These are phyloP conservation scores for Protostelium mycophagum DNA, from an alignment of 78 protist species.

Conservation along the genomic window DNA sequence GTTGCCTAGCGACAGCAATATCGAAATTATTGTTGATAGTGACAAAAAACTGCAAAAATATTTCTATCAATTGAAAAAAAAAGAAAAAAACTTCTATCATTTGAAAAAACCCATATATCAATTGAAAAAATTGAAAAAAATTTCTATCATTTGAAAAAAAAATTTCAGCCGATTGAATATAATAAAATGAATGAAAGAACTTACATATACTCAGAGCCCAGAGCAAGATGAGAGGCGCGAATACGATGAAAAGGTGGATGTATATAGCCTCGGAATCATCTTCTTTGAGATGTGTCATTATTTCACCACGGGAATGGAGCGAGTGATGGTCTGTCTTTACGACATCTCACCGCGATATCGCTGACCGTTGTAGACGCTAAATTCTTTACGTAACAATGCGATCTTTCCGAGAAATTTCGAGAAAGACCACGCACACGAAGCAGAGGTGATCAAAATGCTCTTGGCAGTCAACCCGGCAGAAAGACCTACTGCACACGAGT, in stretches of 20 bases:
- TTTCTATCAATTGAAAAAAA: too few species aligned
- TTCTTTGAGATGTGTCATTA: slow-evolving; percentile 75
- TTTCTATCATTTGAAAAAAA: too few species aligned
- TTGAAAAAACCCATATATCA: too few species aligned
- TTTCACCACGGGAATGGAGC: slow-evolving; percentile 66
- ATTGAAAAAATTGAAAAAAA: too few species aligned
- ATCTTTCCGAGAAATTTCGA: slow-evolving; percentile 68
- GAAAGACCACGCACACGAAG: slow-evolving; percentile 35
- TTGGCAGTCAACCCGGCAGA: slow-evolving; percentile 23
- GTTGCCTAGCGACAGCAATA: too few species aligned
- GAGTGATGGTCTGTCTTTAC: slow-evolving; percentile 4
- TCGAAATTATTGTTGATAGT: too few species aligned
- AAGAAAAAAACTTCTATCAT: too few species aligned
- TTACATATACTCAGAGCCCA: background rate
- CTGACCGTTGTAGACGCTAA: background rate
- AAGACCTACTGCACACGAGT: slow-evolving; percentile 47
- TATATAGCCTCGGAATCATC: slow-evolving; percentile 75
- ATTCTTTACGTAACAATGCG: slow-evolving; percentile 14
- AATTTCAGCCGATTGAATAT: too few species aligned
- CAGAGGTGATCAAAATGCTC: slow-evolving; percentile 34
- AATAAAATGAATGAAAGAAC: too few species aligned
- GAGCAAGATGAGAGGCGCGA: slow-evolving; percentile 1
- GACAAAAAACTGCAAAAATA: too few species aligned
- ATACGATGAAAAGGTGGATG: slow-evolving; percentile 61
- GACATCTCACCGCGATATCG: background rate